Evolutionary conservation across 768 basidiomycete genomes (phyloP), one percentile per base, ranked within the genome.

Genomic region (Agaricus subrufescens): DNA sequence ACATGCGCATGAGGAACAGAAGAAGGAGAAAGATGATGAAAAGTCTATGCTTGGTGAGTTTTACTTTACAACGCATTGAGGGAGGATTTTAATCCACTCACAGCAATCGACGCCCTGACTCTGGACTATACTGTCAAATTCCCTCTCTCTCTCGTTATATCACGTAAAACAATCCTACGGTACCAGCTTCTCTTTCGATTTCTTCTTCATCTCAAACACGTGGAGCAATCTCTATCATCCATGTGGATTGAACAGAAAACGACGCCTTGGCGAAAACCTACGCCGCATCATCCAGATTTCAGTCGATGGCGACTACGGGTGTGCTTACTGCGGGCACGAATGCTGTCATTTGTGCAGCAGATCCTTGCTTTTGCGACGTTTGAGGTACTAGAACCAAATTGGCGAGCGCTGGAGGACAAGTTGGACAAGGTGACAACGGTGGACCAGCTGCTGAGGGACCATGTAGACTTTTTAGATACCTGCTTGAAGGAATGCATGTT

Each of bases 201-300:
- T 72, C 86, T 99, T 39, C 80, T 98, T 1, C 93, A 94, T 62
- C 87, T 98, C 61, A 95, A 94, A 66, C 87, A 94, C 69, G 89
- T 95, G 62, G 95, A 98, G 67, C 91, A 93, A 60, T 82, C 87
- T 5, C 86, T 99, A 23, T 81, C 86, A 9, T 73, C 83, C 23
- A 97, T 96, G 89, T 98, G 97, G 97, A 83, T 88, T 42, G 96
- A 98, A 58, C 97, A 99, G 68, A 95, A 90, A 69, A 83, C 86
- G 1, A 66, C 77, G 0, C 79, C 85, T 0, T 98, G 97, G 97
- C 86, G 94, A 3, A 74, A 72, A 26, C 63, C 75, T 0, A 70
- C 83, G 44, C 79, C 83, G 5, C 66, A 75, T 31, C 77, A 84
- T 60, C 75, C 77, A 15, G 87, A 89, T 50, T 87, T 98, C 60